Conservation (phyloP, 129 eudicot species). For the Chrysanthemum lavandulifolium region DNA sequence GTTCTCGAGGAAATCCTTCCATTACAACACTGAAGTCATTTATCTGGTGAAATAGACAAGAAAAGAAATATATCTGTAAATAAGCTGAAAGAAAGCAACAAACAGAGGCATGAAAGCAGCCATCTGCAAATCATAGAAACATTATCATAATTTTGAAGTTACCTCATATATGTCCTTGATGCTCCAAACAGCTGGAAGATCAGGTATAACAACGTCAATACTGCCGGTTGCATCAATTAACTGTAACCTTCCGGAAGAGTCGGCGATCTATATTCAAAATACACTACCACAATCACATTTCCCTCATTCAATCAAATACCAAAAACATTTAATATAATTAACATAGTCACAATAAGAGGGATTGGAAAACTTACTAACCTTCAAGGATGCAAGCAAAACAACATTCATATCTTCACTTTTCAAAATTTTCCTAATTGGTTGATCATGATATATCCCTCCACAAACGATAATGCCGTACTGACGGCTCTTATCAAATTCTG, state of each 20-base stretch:
- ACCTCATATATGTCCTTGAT: slow-evolving; percentile 63
- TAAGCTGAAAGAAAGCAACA: slow-evolving; percentile 11
- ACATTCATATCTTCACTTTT: slow-evolving; percentile 60
- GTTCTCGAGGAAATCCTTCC: slow-evolving; percentile 47
- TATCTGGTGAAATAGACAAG: slow-evolving; percentile 43
- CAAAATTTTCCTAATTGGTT: slow-evolving; percentile 44
- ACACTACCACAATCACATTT: slow-evolving; percentile 9
- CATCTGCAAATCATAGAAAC: slow-evolving; percentile 3
- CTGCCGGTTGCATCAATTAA: slow-evolving; percentile 79
- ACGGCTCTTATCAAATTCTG: slow-evolving; percentile 23
- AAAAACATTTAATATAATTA: background rate
- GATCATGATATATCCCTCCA: slow-evolving; percentile 51
- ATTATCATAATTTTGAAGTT: background rate
- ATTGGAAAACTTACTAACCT: slow-evolving; percentile 39
- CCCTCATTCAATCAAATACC: background rate
- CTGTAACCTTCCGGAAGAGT: slow-evolving; percentile 71
- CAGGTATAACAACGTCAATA: slow-evolving; percentile 60
- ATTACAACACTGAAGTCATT: slow-evolving; percentile 56
- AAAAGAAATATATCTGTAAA: slow-evolving; percentile 1
- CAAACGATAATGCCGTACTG: slow-evolving; percentile 29
- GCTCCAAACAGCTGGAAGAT: slow-evolving; percentile 70
- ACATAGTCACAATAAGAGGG: background rate
- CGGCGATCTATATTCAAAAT: slow-evolving; percentile 45
- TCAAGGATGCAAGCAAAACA: slow-evolving; percentile 62
- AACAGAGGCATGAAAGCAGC: slow-evolving; percentile 4